Base-by-base conservation (phyloP, 345 rosid species). In the Corchorus capsularis region DNA sequence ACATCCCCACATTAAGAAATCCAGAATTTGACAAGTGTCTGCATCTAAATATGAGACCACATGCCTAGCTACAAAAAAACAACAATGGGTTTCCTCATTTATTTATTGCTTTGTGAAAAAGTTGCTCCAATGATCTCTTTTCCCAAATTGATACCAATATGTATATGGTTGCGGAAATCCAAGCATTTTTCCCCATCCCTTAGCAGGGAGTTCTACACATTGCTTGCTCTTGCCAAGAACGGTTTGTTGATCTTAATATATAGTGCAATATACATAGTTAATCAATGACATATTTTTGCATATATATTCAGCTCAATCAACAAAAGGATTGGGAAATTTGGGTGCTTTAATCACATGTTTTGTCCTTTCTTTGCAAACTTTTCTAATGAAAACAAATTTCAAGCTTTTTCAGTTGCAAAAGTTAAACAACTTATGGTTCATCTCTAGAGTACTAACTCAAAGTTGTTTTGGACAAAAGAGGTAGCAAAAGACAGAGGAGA, bases 1-100 rank as follows among this genome's bases (percentile, higher is more conserved):
- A 6, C 56, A 45, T 15, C 56, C 37, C 17, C 64, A 73, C 41
- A 41, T 27, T 15, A 43, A 39, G 67, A 55, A 67, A 56, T 61
- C 54, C 54, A 50, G 37, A 57, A 69, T 56, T 39, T 60, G 74
- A 59, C 74, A 60, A 35, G 61, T 70, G 53, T 6, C 61, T 5
- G 20, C 10, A n/a, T 46, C 34, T 15, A 66, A 66, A 45, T 35
- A 13, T 46, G 35, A 12, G 13, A 32, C 27, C 47, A 22, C 56
- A n/a, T 43, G 17, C 64, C 72, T 16, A 15, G 43, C 43, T 39
- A 39, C 43, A 39, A 27, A 27, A 27, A 27, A 27, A 37, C n/a
- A 0, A 3, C 19, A 16, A 22, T 15, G 54, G 20, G 4, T 15
- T 20, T 27, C 27, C 27, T 27, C 27, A 15, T 5, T 8, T 54